A percentile compares a stretch with the other conserved stretches of the same genome.
Evolutionary conservation across 2,329 filamentous ascomycete genomes (phyloP).

Genomic region (Penicillium polonicum): DNA sequence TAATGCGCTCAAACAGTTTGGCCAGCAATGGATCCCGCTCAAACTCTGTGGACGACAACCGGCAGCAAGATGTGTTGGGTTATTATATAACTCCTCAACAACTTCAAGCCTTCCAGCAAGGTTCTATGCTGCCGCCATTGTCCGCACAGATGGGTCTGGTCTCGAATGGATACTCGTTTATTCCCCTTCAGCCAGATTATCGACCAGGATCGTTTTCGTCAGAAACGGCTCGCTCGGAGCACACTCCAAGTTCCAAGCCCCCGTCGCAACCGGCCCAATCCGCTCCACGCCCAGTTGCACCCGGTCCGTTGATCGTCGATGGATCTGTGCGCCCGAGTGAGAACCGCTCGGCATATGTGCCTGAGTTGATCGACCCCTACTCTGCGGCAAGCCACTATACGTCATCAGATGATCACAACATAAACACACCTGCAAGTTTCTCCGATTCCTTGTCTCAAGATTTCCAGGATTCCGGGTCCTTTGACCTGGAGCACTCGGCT

Average conservation of each 20-base stretch:
- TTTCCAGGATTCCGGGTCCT: constrained; percentile 37
- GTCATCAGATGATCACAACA: constrained; percentile 41
- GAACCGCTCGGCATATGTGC: constrained; percentile 31
- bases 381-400: constrained; percentile 40
- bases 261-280: constrained; percentile 19
- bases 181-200: constrained; percentile 37
- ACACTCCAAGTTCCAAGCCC: constrained; percentile 21
- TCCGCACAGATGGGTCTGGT: constrained; percentile 40
- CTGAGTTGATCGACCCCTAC: constrained; percentile 39
- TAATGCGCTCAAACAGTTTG: constrained; percentile 33
- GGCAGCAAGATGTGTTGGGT: constrained; percentile 45
- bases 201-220: constrained; percentile 26
- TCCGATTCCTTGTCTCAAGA: constrained; percentile 42
- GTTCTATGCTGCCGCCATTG: constrained; percentile 39
- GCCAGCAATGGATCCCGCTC: constrained; percentile 35
- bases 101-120: constrained; percentile 42
- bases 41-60: constrained; percentile 39
- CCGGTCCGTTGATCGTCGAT: constrained; percentile 49
- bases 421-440: constrained; percentile 38
- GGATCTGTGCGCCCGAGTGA: constrained; percentile 46
- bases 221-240: constrained; percentile 30
- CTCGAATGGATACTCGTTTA: constrained; percentile 39
- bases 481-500: constrained; percentile 36
- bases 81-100: constrained; percentile 50
- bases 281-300: constrained; percentile 28